These are phyloP conservation scores for Sugiyamaella paludigena DNA, from an alignment of 1,139 yeast species.

Conservation along the genomic window DNA sequence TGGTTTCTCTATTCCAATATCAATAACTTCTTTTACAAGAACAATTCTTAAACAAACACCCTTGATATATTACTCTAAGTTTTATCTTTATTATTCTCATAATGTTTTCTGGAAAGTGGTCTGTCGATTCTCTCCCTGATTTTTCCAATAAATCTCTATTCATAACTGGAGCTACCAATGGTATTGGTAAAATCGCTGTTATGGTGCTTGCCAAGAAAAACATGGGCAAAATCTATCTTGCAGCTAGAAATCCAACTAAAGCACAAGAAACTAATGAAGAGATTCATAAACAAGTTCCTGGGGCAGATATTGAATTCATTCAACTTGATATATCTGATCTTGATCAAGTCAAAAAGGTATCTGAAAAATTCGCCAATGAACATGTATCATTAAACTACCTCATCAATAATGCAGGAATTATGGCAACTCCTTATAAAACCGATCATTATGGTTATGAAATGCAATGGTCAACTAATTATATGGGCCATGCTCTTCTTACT, in stretches of 20 bases:
- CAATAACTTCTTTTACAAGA: no score
- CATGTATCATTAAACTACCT: slow-evolving; percentile 29
- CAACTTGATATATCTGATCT: slow-evolving; percentile 48
- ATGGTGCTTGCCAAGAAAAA: slow-evolving; percentile 23
- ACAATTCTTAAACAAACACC: no score
- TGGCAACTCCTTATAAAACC: slow-evolving; percentile 17
- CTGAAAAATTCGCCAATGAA: slow-evolving; percentile 32
- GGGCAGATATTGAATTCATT: slow-evolving; percentile 27
- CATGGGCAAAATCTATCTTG: slow-evolving; percentile 30
- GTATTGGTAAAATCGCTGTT: slow-evolving; percentile 29
- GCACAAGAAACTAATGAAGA: slow-evolving; percentile 38
- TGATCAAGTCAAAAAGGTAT: slow-evolving; percentile 45
- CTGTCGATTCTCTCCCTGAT: slow-evolving; percentile 35
- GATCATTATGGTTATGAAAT: slow-evolving; percentile 16
- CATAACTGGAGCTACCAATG: slow-evolving; percentile 32
- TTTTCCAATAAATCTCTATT: slow-evolving; percentile 38
- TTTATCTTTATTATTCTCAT: not conserved
- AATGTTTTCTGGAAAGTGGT: slow-evolving; percentile 9
- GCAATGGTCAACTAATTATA: slow-evolving; percentile 18
- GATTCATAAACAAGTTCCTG: slow-evolving; percentile 31
- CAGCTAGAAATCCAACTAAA: slow-evolving; percentile 32
- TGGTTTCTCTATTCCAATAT: no score
- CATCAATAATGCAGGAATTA: slow-evolving; percentile 20
- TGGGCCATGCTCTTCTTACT: slow-evolving; percentile 17
- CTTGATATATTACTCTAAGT: no score